Evolutionary conservation across 2,329 filamentous ascomycete species (phyloP), one percentile per base, ranked within the genome.

Genomic region (Calonectria multiphialidica): DNA sequence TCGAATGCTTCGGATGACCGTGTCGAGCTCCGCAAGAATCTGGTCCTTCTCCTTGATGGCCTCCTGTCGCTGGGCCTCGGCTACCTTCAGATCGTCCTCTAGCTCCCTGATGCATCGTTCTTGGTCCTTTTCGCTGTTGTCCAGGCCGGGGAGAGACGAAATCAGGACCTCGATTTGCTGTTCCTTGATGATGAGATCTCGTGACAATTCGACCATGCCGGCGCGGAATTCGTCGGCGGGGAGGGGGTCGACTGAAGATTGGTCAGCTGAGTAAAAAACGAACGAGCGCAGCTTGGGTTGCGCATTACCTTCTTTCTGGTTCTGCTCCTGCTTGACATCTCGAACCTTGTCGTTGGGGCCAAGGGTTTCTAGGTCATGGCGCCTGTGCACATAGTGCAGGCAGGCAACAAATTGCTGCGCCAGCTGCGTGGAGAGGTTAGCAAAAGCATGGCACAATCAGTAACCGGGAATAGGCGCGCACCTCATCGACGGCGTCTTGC

Each of bases 401-500:
- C 88, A 90, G 55, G 92, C 91, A 72, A 93, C 90, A 80, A 93
- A 93, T 82, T 93, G 92, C 75, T 91, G 90, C 21, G 90, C 90
- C 40, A 94, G 88, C 92, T 94, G 72, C 45, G 28, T n/a, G 8
- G 40, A 42, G 30, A 15, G 4, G 33, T 80, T 21, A 80, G 72
- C 5, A 25, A 15, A 10, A 1, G 18, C n/a, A 1, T 7, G 5
- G 23, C 9, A 9, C 6, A 8, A 44, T 2, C 3, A 2, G 37
- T 37, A 15, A 8, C 13, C 30, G 13, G 16, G 9, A 35, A 61
- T 9, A 13, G 35, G 7, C 3, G 30, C 83, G 40, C 85, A 94
- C 94, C 88, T 95, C 92, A 80, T 97, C 94, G 72, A 96, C 90
- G 83, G 94, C 93, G 86, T 97, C 94, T 84, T 97, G 95, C 70